These are phyloP conservation scores for Thymus mandschuricus DNA, from an alignment of 257 asterid species.

Conservation along the genomic window DNA sequence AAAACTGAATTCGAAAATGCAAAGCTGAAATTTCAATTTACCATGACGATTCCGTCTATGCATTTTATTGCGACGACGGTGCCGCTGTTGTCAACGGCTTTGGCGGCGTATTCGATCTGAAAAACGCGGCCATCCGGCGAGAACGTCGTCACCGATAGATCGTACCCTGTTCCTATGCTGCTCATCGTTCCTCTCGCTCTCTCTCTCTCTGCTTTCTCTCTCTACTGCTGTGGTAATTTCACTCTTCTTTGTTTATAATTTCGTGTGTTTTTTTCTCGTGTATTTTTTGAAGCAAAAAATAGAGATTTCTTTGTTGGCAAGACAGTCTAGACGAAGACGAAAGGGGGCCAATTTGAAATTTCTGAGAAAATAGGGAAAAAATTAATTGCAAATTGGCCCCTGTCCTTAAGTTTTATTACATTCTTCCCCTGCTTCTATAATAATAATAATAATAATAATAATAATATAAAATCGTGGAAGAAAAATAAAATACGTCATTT, in stretches of 20 bases:
- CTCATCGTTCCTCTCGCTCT: conserved; percentile 48
- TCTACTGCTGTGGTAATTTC: background rate
- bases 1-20: conserved; percentile 7
- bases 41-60: conserved; percentile 87
- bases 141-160: conserved; percentile 83
- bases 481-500: too few species aligned
- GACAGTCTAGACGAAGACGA: conserved; percentile 33
- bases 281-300: conserved; percentile 1
- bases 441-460: too few species aligned
- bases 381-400: background rate
- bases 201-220: conserved; percentile 13
- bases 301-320: conserved; percentile 51
- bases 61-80: conserved; percentile 85
- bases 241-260: background rate
- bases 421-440: too few species aligned
- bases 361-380: background rate
- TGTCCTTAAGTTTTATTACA: too few species aligned
- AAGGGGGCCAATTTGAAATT: background rate
- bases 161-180: conserved; percentile 90
- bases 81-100: conserved; percentile 89
- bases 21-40: conserved; percentile 16
- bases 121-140: conserved; percentile 91
- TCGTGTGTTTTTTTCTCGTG: background rate
- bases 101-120: conserved; percentile 93
- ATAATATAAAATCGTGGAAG: too few species aligned